Conservation (phyloP, 345 rosid species). For the Linum trigynum region DNA sequence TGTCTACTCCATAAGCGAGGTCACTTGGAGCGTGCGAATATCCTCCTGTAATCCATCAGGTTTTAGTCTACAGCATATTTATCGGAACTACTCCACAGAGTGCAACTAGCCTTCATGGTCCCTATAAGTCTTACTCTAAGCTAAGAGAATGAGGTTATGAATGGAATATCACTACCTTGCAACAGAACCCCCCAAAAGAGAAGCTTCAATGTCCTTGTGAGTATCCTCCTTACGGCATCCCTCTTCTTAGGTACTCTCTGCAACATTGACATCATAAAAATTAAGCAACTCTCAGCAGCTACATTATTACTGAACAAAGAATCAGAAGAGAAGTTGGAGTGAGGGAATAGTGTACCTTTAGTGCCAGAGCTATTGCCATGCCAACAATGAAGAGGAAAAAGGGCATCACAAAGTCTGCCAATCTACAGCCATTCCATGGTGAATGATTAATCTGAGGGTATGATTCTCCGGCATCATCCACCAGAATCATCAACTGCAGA, state of each 20-base stretch:
- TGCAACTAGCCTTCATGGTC: too few species aligned
- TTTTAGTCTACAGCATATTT: neutral
- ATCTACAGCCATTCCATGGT: slow-evolving; percentile 61
- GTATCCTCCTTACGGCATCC: slow-evolving; percentile 41
- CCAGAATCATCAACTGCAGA: slow-evolving; percentile 49
- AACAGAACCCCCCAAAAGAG: slow-evolving; percentile 58
- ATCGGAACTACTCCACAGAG: too few species aligned
- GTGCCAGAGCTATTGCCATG: slow-evolving; percentile 56
- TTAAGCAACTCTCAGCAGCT: neutral
- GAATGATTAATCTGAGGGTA: slow-evolving; percentile 50
- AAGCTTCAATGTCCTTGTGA: slow-evolving; percentile 52
- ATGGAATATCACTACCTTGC: slow-evolving; percentile 35
- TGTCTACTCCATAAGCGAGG: slow-evolving; percentile 57
- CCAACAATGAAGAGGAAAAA: slow-evolving; percentile 68
- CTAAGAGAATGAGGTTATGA: neutral
- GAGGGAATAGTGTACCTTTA: slow-evolving; percentile 31
- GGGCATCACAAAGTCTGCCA: slow-evolving; percentile 68
- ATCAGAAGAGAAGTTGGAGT: too few species aligned
- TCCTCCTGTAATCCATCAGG: slow-evolving; percentile 37
- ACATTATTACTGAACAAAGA: neutral
- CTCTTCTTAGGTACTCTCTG: slow-evolving; percentile 38
- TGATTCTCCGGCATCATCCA: slow-evolving; percentile 48
- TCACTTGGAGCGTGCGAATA: slow-evolving; percentile 54
- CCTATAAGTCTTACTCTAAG: neutral
- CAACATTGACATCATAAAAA: neutral